Conservation (phyloP, 345 rosid genomes). For the Eucalyptus viminalis region DNA sequence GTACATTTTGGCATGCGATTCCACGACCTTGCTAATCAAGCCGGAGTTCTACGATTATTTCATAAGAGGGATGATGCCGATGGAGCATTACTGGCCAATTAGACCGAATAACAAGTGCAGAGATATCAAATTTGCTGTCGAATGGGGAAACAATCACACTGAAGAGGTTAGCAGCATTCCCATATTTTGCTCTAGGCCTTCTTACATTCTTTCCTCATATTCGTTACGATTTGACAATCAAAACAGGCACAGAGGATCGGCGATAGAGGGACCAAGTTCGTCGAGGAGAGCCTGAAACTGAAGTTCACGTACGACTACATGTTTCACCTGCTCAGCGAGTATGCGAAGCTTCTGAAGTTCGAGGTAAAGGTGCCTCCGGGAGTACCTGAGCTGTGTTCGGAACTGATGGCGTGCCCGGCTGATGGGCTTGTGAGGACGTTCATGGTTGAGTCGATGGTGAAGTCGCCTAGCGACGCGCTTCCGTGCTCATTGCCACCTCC, state of each 20-base stretch:
- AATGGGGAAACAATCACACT: conserved; percentile 61
- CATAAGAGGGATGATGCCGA: conserved; percentile 32
- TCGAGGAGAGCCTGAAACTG: conserved; percentile 38
- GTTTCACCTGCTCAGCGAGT: conserved; percentile 56
- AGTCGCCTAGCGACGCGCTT: conserved; percentile 24
- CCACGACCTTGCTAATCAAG: conserved; percentile 17
- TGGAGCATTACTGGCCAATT: conserved; percentile 70
- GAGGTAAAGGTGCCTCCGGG: conserved; percentile 28
- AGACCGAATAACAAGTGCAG: conserved; percentile 46
- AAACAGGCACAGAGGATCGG: conserved; percentile 57
- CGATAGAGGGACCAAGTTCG: conserved; percentile 36
- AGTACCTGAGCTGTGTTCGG: conserved; percentile 39
- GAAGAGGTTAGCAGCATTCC: conserved; percentile 24
- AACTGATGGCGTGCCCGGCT: conserved; percentile 41
- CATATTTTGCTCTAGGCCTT: not conserved
- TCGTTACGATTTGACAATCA: not conserved
- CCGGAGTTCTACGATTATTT: conserved; percentile 28
- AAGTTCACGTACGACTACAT: conserved; percentile 66
- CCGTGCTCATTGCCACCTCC: conserved; percentile 64
- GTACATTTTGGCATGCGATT: conserved; percentile 33
- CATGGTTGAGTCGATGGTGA: conserved; percentile 57
- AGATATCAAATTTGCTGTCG: conserved; percentile 57
- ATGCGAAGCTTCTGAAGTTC: conserved; percentile 43
- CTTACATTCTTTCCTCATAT: not conserved
- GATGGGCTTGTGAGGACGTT: conserved; percentile 32